Evolutionary conservation across 495 filamentous ascomycete species (phyloP), one percentile per base, ranked within the genome.

Genomic region (Hypomontagnella submonticulosa): DNA sequence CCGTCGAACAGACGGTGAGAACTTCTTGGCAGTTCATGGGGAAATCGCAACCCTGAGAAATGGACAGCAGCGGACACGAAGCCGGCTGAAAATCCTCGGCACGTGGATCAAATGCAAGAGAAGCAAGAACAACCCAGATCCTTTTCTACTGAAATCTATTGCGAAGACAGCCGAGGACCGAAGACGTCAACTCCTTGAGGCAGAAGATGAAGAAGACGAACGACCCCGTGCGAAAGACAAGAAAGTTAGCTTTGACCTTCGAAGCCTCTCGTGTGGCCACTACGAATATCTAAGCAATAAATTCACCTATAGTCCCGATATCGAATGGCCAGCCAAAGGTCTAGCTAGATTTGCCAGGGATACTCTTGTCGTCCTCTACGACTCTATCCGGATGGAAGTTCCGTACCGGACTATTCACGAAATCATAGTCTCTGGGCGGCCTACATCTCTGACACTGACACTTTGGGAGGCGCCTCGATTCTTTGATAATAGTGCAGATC

Each of bases 271-370:
- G 9, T 88, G 84, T 65, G 87, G 87, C 2, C 73, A 82, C 51
- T 83, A 81, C 69, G 66, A 68, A 30, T 87, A 84, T 47, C 27
- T 60, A 2, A 53, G 72, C 1, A 65, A 66, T 0, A 63, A 69
- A 1, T 69, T 87, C 12, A 66, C 72, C 10, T 88, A 86, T 54
- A 65, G 77, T 0, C 59, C 78, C 1, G 79, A 88, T 49, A 78
- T 82, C 23, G 54, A 70, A 23, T 77, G 78, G 64, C 16, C 1
- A 0, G 57, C 42, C 0, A n/a, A 9, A 6, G 81, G 80, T 5
- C 56, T 47, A 0, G 75, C 79, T 9, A 78, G 76, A 43, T 88
- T 88, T 66, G 75, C 75, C 15, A 74, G 71, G 56, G 70, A 74
- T 16, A 58, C 33, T 15, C 68, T 85, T 50, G 59, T 79, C 40